Evolutionary conservation across 2,329 filamentous ascomycete genomes (phyloP).

Genomic region (Penicillium sumatraense): DNA sequence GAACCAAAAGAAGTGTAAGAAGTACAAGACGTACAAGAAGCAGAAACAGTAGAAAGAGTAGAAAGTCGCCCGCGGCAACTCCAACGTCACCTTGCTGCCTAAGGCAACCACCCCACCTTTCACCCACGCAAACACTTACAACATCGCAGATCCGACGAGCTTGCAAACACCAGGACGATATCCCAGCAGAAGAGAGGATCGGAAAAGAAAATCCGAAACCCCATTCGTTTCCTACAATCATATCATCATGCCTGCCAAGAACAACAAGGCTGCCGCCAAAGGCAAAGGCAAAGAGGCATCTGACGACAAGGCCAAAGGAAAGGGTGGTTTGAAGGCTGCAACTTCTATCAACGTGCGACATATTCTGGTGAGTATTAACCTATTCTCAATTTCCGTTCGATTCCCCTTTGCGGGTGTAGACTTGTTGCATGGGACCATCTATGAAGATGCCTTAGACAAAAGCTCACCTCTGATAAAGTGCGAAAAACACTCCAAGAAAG

Average conservation of each 20-base stretch:
- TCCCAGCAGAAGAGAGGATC: background rate
- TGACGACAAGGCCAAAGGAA: conserved; percentile 40
- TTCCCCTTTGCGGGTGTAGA: background rate
- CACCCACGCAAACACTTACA: conserved; percentile 9
- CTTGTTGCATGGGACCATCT: too few species aligned
- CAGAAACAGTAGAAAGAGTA: background rate
- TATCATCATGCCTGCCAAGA: conserved; percentile 46
- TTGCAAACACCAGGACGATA: background rate
- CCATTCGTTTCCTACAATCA: background rate
- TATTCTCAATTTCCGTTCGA: background rate
- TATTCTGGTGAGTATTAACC: conserved; percentile 55
- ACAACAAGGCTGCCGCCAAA: conserved; percentile 37
- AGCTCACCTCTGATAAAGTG: conserved; percentile 44
- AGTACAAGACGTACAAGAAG: too few species aligned
- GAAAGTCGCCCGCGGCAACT: background rate
- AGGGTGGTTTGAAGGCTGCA: conserved; percentile 59
- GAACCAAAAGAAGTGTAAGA: background rate
- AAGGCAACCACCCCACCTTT: conserved; percentile 12
- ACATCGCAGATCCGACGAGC: background rate
- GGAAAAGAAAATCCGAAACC: too few species aligned
- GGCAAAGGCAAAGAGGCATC: conserved; percentile 45
- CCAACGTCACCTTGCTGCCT: conserved; percentile 11
- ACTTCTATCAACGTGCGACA: conserved; percentile 69
- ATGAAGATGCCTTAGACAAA: background rate
- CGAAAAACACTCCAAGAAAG: conserved; percentile 68